Percentiles rank a stretch among this genome's conserved stretches.
Evolutionary conservation across 2,329 filamentous ascomycete genomes (phyloP).

Genomic region (Zasmidium angulare): DNA sequence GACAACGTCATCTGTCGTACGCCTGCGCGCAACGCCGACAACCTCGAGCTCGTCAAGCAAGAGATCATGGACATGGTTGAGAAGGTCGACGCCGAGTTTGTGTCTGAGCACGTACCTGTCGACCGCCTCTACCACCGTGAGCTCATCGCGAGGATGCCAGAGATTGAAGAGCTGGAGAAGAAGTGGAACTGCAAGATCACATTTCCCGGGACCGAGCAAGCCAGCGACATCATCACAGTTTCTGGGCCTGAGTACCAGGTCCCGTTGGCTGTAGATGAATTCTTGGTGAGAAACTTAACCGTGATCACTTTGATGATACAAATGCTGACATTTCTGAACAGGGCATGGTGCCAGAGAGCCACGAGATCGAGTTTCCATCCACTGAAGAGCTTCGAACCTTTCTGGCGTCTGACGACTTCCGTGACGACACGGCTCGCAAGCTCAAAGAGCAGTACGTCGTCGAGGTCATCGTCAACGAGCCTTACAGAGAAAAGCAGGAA

Average conservation of each 20-base stretch:
- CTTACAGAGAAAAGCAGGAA: constrained; percentile 44
- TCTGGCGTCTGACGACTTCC: constrained; percentile 78
- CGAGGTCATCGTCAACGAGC: constrained; percentile 69
- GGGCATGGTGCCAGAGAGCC: constrained; percentile 96
- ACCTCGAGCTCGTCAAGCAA: constrained; percentile 93
- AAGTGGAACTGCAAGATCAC: constrained; percentile 99
- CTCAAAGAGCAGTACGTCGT: constrained; percentile 91
- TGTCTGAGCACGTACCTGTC: constrained; percentile 87
- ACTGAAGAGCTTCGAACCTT: constrained; percentile 75
- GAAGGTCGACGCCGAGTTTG: constrained; percentile 94
- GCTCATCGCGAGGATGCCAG: constrained; percentile 79
- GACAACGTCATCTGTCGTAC: constrained; percentile 99
- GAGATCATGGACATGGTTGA: constrained; percentile 99
- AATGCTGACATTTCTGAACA: constrained; percentile 40
- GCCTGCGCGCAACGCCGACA: constrained; percentile 93
- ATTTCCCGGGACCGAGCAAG: constrained; percentile 95
- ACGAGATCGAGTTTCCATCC: constrained; percentile 82
- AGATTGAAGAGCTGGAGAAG: constrained; percentile 94
- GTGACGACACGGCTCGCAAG: constrained; percentile 75
- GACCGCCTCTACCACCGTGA: constrained; percentile 95
- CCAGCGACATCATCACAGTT: constrained; percentile 92
- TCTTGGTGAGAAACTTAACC: constrained; percentile 60
- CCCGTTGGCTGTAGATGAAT: constrained; percentile 91
- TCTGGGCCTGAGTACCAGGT: constrained; percentile 98
- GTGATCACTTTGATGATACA: not conserved